Conservation (phyloP, 768 basidiomycete species). For the Termitomyces sp. region DNA sequence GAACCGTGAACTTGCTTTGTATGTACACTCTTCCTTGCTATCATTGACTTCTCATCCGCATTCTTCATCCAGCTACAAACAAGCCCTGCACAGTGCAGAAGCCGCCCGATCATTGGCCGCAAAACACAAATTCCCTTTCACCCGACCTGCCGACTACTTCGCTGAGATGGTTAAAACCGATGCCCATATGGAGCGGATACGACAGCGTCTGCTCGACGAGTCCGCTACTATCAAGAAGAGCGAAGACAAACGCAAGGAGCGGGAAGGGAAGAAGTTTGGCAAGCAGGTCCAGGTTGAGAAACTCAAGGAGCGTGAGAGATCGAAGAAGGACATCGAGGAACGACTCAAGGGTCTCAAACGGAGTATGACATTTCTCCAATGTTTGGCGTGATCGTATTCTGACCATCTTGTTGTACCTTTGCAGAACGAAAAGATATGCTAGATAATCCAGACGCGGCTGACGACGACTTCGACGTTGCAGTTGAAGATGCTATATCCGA, state of each 20-base stretch:
- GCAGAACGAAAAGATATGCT: constrained; percentile 83
- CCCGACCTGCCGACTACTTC: constrained; percentile 91
- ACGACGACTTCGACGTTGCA: constrained; percentile 82
- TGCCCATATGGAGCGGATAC: constrained; percentile 95
- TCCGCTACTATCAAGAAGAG: constrained; percentile 83
- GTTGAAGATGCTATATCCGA: constrained; percentile 87
- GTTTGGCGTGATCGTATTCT: not conserved
- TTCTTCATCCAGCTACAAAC: constrained; percentile 74
- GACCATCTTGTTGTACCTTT: not conserved
- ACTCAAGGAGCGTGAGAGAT: constrained; percentile 81
- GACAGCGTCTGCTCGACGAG: constrained; percentile 88
- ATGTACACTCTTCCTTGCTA: constrained; percentile 27
- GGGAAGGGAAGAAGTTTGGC: constrained; percentile 96
- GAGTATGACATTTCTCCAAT: constrained; percentile 49
- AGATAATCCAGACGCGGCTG: constrained; percentile 57
- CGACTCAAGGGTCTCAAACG: constrained; percentile 83
- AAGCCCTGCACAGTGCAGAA: constrained; percentile 84
- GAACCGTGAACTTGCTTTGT: constrained; percentile 96
- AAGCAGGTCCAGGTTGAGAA: constrained; percentile 98
- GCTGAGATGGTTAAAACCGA: constrained; percentile 99
- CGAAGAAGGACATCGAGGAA: constrained; percentile 92
- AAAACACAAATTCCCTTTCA: constrained; percentile 80
- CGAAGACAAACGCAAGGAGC: constrained; percentile 87
- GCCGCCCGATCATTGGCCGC: constrained; percentile 73
- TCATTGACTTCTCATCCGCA: not conserved